These are phyloP conservation scores for Zasmidium cellare DNA, from an alignment of 2,329 filamentous ascomycete species.

Conservation along the genomic window DNA sequence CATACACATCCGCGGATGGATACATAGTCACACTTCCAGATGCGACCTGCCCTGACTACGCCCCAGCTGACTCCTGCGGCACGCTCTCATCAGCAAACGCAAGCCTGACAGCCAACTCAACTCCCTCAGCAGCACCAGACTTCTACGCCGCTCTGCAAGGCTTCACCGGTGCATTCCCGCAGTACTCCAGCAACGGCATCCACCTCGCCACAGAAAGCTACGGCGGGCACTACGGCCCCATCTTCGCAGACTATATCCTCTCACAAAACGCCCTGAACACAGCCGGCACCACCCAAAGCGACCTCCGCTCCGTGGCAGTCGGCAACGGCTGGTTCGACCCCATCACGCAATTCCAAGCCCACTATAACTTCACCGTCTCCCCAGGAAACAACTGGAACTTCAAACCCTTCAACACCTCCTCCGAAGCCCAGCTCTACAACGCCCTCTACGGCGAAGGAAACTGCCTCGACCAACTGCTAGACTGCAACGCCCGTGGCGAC, in stretches of 20 bases:
- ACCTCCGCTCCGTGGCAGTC: constrained; percentile 31
- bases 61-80: constrained; percentile 43
- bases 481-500: constrained; percentile 54
- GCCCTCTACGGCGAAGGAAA: constrained; percentile 61
- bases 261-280: constrained; percentile 35
- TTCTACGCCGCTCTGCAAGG: constrained; percentile 63
- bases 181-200: constrained; percentile 25
- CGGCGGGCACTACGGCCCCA: constrained; percentile 29
- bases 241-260: constrained; percentile 30
- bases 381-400: constrained; percentile 60
- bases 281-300: constrained; percentile 29
- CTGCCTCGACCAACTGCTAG: constrained; percentile 56
- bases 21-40: constrained; percentile 37
- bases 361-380: constrained; percentile 58
- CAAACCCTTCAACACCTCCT: constrained; percentile 51
- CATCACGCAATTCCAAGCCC: constrained; percentile 55
- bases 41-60: constrained; percentile 21
- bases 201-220: constrained; percentile 32
- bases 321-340: constrained; percentile 63
- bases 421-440: constrained; percentile 56
- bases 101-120: constrained; percentile 55
- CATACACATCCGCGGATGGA: constrained; percentile 34
- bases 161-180: constrained; percentile 60
- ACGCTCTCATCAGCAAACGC: constrained; percentile 56
- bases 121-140: constrained; percentile 54